Base-by-base conservation (phyloP, 169 alveolate genomes). In the Eimeria sp. region DNA sequence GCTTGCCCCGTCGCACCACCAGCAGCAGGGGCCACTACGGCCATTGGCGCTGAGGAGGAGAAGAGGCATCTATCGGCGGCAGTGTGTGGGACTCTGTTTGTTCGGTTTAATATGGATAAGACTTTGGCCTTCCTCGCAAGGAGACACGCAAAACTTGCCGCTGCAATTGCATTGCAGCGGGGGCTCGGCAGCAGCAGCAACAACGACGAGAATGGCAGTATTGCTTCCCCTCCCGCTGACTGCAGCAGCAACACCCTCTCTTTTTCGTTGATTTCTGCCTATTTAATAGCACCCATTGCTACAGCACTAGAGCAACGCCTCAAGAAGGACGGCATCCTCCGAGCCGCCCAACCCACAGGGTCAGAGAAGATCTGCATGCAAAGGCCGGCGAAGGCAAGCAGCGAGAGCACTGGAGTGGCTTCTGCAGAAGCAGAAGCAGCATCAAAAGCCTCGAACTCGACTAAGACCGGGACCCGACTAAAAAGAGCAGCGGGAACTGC, bases 401-500 rank as follows among this genome's bases (percentile, higher is more conserved):
- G 65, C 57, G 25, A 25, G 34, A 78, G 89, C 89, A 43, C 70
- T 67, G 49, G 63, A 43, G 40, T 22, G 9, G 63, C 87, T 34
- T 20, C 58, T 5, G 75, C 92, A 58, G 76, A 75, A 58, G 92
- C 73, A 84, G 45, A 51, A 45, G 47, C 89, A 80, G 70, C 89
- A 80, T 25, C 89, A 25, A 80, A 80, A 49, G 51, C 89, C 45
- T 5, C 20, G 51, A 80, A 80, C 70, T 45, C 58, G 61, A 51
- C 20, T 11, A 84, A 57, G 78, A 45, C 92, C 13, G 92, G 92
- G 34, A 84, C 92, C 40, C 73, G 92, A 13, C 78, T 27, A 7
- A 84, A 84, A 76, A 54, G 92, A 58, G 75, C 76, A 51, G 92
- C 92, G 20, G 89, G 45, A 54, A 34, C 76, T 4, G 92, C 92